A percentile compares a stretch with the other conserved stretches of the same genome.
Evolutionary conservation across 1,139 yeast species (phyloP).

Genomic region (Arxiozyma heterogenica): DNA sequence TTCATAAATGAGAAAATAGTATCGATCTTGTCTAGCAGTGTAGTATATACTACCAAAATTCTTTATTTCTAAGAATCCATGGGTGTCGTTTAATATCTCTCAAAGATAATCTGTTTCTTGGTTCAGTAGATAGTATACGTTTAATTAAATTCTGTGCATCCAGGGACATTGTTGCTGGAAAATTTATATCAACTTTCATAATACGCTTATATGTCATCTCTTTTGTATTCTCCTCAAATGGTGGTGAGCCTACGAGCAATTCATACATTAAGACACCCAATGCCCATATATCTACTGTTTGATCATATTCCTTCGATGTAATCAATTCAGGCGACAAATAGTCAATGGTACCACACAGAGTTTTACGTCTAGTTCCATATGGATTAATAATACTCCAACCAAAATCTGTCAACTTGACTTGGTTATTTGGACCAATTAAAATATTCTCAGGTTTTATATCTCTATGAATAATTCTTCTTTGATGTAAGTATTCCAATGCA

Average conservation of each 20-base stretch:
- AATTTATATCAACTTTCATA: conserved; percentile 60
- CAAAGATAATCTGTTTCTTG: conserved; percentile 54
- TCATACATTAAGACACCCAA: conserved; percentile 83
- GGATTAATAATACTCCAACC: conserved; percentile 88
- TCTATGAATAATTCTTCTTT: conserved; percentile 74
- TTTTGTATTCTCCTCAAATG: conserved; percentile 74
- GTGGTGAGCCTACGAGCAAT: conserved; percentile 79
- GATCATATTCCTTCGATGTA: conserved; percentile 71
- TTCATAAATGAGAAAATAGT: not conserved
- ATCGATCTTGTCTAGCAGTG: not conserved
- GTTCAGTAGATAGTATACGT: conserved; percentile 51
- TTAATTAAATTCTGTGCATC: conserved; percentile 74
- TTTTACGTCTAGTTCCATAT: conserved; percentile 46
- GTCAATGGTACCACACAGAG: conserved; percentile 92
- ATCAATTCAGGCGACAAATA: conserved; percentile 95
- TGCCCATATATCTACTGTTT: conserved; percentile 84
- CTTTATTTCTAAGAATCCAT: conserved; percentile 65
- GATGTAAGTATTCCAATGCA: conserved; percentile 69
- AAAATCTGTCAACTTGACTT: conserved; percentile 78
- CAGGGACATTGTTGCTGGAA: conserved; percentile 58
- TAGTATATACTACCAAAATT: conserved; percentile 34
- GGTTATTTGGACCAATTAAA: conserved; percentile 61
- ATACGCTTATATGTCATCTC: conserved; percentile 73
- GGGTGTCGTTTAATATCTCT: conserved; percentile 63
- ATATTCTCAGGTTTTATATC: conserved; percentile 92